Percentiles rank a stretch among this genome's conserved stretches.
Conservation (phyloP, 148 eudicot genomes). For the Arctostaphylos glauca region DNA sequence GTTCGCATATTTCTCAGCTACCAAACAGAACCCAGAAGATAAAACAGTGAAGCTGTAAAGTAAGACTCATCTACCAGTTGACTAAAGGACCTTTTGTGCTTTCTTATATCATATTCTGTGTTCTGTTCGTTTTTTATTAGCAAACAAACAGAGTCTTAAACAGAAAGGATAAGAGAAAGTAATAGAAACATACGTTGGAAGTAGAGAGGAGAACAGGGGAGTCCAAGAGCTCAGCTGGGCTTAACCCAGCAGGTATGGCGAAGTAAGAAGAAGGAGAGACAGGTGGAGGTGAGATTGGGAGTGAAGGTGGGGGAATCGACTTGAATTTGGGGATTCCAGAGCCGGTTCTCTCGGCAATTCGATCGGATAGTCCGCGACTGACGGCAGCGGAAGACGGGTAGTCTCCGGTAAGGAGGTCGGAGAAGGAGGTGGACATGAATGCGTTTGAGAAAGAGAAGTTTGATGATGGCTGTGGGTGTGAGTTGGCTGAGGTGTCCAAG, state of each 20-base stretch:
- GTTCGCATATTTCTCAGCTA: background rate
- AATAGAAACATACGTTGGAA: conserved; percentile 39
- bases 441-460: conserved; percentile 25
- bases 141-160: background rate
- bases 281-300: conserved; percentile 54
- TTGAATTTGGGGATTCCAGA: conserved; percentile 73
- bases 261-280: conserved; percentile 56
- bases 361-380: conserved; percentile 32
- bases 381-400: conserved; percentile 17
- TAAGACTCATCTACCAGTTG: too few species aligned
- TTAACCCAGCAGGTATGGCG: conserved; percentile 65
- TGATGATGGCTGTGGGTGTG: background rate
- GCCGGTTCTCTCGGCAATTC: conserved; percentile 41
- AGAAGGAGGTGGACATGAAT: conserved; percentile 23
- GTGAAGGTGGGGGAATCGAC: conserved; percentile 67
- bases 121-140: background rate
- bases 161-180: background rate
- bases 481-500: too few species aligned
- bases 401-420: conserved; percentile 54
- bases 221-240: conserved; percentile 73
- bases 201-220: conserved; percentile 75
- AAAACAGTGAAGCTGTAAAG: conserved; percentile 8
- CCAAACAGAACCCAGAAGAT: conserved; percentile 6
- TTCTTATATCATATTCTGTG: background rate
- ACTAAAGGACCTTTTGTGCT: background rate